These are phyloP conservation scores for Aspergillus affinis DNA, from an alignment of 495 filamentous ascomycete species.

Conservation along the genomic window DNA sequence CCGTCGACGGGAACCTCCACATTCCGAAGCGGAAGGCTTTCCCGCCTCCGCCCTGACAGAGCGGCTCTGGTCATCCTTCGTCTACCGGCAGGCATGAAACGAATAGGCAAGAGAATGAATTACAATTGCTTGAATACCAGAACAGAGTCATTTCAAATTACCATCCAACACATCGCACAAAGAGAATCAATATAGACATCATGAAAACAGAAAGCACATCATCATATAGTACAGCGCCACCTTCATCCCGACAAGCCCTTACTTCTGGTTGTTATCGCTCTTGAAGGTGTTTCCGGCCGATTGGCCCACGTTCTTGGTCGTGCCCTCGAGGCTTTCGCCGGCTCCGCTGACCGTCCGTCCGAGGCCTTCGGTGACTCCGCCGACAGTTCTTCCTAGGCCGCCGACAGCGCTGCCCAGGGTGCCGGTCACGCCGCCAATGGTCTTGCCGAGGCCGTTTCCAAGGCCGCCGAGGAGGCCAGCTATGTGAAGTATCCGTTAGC, in stretches of 20 bases:
- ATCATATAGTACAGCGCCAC: neutral
- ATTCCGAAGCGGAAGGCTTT: neutral
- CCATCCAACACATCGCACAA: slow-evolving; percentile 1
- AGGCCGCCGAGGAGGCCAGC: slow-evolving; percentile 35
- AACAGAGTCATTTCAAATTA: neutral
- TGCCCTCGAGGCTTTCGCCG: slow-evolving; percentile 35
- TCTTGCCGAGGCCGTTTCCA: slow-evolving; percentile 37
- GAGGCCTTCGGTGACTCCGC: slow-evolving; percentile 31
- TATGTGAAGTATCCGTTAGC: neutral
- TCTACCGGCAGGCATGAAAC: neutral
- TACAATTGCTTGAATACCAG: neutral
- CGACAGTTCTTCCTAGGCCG: slow-evolving; percentile 37
- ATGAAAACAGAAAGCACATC: neutral
- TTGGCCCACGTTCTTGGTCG: slow-evolving; percentile 27
- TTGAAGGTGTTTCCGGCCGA: slow-evolving; percentile 14
- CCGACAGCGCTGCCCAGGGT: slow-evolving; percentile 33
- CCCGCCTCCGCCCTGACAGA: too few relatives aligned
- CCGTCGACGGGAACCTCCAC: neutral
- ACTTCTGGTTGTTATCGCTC: slow-evolving; percentile 8
- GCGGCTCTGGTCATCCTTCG: neutral
- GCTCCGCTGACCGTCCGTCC: slow-evolving; percentile 35
- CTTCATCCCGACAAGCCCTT: neutral
- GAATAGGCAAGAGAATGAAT: neutral
- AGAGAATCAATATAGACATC: slow-evolving; percentile 1
- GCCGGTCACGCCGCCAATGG: slow-evolving; percentile 37